Conservation (phyloP, 139 green algal species). For the Micractinium conductrix region DNA sequence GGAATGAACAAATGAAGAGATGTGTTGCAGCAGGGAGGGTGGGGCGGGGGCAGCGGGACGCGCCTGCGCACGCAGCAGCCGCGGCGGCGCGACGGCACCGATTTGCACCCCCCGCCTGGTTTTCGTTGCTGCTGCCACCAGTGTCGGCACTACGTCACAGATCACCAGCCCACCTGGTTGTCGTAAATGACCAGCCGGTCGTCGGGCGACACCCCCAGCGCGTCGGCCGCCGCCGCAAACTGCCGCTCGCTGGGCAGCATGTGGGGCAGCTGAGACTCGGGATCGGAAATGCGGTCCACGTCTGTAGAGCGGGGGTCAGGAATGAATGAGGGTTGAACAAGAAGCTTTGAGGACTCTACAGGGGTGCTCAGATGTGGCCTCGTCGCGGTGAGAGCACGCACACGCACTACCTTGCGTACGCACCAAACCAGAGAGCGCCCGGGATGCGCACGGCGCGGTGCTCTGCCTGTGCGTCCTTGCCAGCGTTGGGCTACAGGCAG, state of each 20-base stretch:
- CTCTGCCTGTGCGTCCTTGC: conserved; percentile 60
- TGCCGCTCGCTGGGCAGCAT: conserved; percentile 75
- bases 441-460: conserved; percentile 76
- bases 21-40: no score
- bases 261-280: conserved; percentile 68
- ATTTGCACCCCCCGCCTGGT: no score
- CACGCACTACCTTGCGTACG: neutral
- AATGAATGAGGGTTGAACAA: no score
- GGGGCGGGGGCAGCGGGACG: no score
- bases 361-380: neutral
- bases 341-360: neutral
- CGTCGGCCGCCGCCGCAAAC: conserved; percentile 87
- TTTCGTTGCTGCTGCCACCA: no score
- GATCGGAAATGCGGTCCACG: conserved; percentile 65
- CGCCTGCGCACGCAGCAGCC: no score
- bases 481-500: conserved; percentile 8
- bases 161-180: conserved; percentile 55
- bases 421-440: conserved; percentile 71
- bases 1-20: no score
- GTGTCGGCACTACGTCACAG: no score
- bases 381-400: neutral
- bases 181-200: conserved; percentile 92
- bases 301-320: conserved; percentile 44
- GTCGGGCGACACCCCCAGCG: conserved; percentile 75
- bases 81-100: no score